These are phyloP conservation scores for Marchantia paleacea DNA, from an alignment of 225 moss, liverwort and hornwort genomes.

Conservation along the genomic window DNA sequence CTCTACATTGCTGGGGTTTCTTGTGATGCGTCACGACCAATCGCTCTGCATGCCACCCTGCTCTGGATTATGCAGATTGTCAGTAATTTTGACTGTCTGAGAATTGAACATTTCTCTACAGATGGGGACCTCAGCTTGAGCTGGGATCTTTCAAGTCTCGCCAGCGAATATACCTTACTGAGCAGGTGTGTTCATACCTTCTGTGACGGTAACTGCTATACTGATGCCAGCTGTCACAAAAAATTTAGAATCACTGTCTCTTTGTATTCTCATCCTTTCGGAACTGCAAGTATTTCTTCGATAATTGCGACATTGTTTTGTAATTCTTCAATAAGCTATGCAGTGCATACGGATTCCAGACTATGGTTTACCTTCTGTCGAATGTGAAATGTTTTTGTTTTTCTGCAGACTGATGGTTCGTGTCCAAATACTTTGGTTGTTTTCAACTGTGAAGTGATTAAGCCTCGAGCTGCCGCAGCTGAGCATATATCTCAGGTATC, in stretches of 20 bases:
- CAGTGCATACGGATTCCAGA: background rate
- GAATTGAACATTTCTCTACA: slow-evolving; percentile 17
- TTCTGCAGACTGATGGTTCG: slow-evolving; percentile 81
- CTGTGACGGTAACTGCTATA: background rate
- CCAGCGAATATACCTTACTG: slow-evolving; percentile 78
- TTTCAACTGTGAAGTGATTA: slow-evolving; percentile 85
- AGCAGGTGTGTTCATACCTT: slow-evolving; percentile 49
- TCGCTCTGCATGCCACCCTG: background rate
- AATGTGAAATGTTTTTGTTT: background rate
- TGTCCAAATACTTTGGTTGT: slow-evolving; percentile 91
- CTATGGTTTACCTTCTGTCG: background rate
- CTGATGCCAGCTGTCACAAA: background rate
- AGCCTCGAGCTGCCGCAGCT: slow-evolving; percentile 76
- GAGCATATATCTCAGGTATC: slow-evolving; percentile 86
- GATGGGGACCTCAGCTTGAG: slow-evolving; percentile 88
- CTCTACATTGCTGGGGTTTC: background rate
- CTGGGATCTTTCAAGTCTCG: slow-evolving; percentile 60
- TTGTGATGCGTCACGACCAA: background rate
- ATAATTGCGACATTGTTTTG: background rate
- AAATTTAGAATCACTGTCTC: background rate
- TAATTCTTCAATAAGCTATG: background rate
- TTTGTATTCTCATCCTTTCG: background rate
- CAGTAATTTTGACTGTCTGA: background rate
- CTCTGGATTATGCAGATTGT: background rate
- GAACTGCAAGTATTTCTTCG: slow-evolving; percentile 8